phyloP scores from a whole-genome alignment of 768 basidiomycete genomes.

The Kockovaella imperatae region DNA sequence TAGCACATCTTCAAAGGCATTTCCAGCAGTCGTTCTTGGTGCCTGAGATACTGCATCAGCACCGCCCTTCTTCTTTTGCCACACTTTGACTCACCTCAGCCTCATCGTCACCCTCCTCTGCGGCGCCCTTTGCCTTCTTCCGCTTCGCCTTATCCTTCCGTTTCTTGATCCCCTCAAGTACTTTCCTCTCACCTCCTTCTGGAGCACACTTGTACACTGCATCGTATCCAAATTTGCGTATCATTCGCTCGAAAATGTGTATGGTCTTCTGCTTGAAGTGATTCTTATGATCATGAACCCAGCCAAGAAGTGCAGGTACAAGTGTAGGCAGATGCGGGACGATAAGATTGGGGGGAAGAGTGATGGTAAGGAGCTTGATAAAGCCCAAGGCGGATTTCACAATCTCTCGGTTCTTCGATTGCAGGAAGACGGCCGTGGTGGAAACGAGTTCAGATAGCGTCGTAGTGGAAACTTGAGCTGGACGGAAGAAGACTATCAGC shows the following conservation, averaged over 20 bases:
- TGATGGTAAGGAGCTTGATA: conserved; percentile 84
- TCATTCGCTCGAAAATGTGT: conserved; percentile 93
- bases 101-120: conserved; percentile 53
- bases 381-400: conserved; percentile 94
- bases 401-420: conserved; percentile 89
- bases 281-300: conserved; percentile 98
- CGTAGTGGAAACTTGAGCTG: conserved; percentile 60
- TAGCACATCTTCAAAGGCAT: conserved; percentile 93
- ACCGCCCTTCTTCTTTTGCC: background rate
- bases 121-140: conserved; percentile 57
- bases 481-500: too few relatives aligned
- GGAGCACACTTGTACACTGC: conserved; percentile 60
- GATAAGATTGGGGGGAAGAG: conserved; percentile 63
- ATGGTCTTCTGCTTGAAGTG: conserved; percentile 96
- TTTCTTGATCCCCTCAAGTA: conserved; percentile 89
- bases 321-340: conserved; percentile 68
- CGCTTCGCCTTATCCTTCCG: conserved; percentile 87
- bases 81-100: conserved; percentile 44
- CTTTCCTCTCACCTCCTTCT: conserved; percentile 76
- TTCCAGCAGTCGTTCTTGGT: conserved; percentile 57
- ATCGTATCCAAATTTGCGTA: conserved; percentile 81
- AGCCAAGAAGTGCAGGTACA: conserved; percentile 74
- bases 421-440: conserved; percentile 78
- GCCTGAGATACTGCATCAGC: conserved; percentile 40
- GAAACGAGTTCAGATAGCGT: conserved; percentile 78